A percentile compares a stretch with the other conserved stretches of the same genome.
Evolutionary conservation across 192 early-diverging fungal species (phyloP).

Genomic region (Coemansia sp.): DNA sequence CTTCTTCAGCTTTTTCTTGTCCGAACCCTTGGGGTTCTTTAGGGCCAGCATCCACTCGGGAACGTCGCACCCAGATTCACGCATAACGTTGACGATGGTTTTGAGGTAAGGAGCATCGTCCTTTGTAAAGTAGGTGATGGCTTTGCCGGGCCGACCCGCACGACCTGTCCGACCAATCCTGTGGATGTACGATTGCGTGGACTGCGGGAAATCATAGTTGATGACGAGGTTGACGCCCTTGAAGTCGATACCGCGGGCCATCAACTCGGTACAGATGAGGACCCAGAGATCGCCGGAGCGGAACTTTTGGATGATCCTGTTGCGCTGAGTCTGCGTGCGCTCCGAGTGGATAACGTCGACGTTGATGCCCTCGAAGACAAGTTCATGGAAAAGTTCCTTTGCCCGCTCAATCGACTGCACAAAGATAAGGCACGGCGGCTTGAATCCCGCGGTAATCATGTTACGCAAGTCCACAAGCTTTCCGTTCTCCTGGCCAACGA

Average conservation of each 20-base stretch:
- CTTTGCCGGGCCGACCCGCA: slow-evolving; percentile 87
- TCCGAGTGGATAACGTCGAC: slow-evolving; percentile 99
- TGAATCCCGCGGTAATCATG: slow-evolving; percentile 73
- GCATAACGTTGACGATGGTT: slow-evolving; percentile 96
- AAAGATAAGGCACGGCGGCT: slow-evolving; percentile 94
- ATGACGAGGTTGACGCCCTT: slow-evolving; percentile 96
- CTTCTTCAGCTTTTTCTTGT: slow-evolving; percentile 72
- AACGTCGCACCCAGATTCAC: slow-evolving; percentile 91
- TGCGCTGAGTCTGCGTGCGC: slow-evolving; percentile 91
- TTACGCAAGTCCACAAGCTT: slow-evolving; percentile 93
- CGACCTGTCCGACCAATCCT: slow-evolving; percentile 98
- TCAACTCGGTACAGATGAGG: slow-evolving; percentile 94
- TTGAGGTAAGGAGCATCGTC: slow-evolving; percentile 88
- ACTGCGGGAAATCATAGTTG: slow-evolving; percentile 98
- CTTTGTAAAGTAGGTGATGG: slow-evolving; percentile 95
- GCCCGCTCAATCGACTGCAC: slow-evolving; percentile 98
- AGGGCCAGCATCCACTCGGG: slow-evolving; percentile 97
- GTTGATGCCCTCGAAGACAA: slow-evolving; percentile 96
- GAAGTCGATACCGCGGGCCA: slow-evolving; percentile 99
- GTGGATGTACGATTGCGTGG: slow-evolving; percentile 92
- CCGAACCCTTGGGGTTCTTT: slow-evolving; percentile 62
- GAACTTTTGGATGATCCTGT: slow-evolving; percentile 88
- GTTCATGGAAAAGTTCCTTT: slow-evolving; percentile 93
- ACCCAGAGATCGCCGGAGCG: slow-evolving; percentile 91
- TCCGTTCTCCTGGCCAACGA: slow-evolving; percentile 91